A percentile compares a stretch with the other conserved stretches of the same genome.
Conservation (phyloP, 2,329 filamentous ascomycete species). For the Fusarium poae region DNA sequence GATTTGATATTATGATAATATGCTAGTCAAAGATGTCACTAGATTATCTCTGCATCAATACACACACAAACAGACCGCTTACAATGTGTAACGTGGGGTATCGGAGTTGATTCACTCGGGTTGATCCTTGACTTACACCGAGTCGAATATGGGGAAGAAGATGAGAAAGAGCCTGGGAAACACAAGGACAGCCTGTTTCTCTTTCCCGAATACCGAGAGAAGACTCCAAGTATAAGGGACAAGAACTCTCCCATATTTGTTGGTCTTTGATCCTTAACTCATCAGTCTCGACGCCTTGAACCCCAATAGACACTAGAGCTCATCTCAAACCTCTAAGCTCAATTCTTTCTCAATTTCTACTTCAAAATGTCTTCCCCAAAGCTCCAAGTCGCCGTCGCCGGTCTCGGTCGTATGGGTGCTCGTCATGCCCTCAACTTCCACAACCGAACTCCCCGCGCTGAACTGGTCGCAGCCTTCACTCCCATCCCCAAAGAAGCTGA, state of each 20-base stretch:
- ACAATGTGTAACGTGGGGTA: neutral
- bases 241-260: slow-evolving; percentile 18
- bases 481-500: slow-evolving; percentile 45
- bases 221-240: slow-evolving; percentile 29
- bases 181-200: neutral
- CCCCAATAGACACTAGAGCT: neutral
- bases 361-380: slow-evolving; percentile 42
- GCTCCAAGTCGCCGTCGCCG: slow-evolving; percentile 45
- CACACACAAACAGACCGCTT: slow-evolving; percentile 2
- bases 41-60: neutral
- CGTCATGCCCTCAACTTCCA: slow-evolving; percentile 48
- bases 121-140: slow-evolving; percentile 7
- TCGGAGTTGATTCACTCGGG: slow-evolving; percentile 3
- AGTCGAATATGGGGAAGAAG: neutral
- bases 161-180: neutral
- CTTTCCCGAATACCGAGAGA: neutral
- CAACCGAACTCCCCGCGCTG: slow-evolving; percentile 44
- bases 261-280: neutral
- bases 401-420: slow-evolving; percentile 48
- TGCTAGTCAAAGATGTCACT: slow-evolving; percentile 1
- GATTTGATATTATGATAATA: no score
- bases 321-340: neutral
- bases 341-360: neutral
- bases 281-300: slow-evolving; percentile 3
- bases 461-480: slow-evolving; percentile 48